Base-by-base conservation (phyloP, 805 yeast species). In the Lachancea kluyveri region DNA sequence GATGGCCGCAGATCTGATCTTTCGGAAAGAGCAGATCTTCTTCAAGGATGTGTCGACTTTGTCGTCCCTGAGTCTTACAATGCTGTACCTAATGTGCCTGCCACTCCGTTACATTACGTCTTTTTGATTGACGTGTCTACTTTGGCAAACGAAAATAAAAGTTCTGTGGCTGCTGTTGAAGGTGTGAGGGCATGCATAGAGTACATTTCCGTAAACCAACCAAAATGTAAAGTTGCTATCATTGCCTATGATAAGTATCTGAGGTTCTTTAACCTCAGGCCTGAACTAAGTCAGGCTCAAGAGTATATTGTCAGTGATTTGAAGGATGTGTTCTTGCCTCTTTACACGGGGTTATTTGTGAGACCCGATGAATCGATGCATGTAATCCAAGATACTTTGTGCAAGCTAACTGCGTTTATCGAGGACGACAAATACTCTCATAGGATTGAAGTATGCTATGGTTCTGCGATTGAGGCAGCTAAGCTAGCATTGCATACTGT, bases 1-100 rank as follows among this genome's bases (percentile, higher is more conserved):
- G 64, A 70, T 15, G 81, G 79, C 14, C 66, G 72, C 31, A 67
- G 95, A 45, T 57, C 72, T 7, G 95, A 85, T 58, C 65, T 72
- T 42, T 17, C 30, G 14, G 35, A 35, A 15, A 36, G 87, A 29
- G 88, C 94, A 0, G 97, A 90, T 49, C 64, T 90, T 29, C 74
- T 71, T 40, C 70, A 65, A 26, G 96, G 97, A 10, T 83, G 87
- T 8, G 87, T 85, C 41, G 99, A 92, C 46, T 72, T 84, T 39
- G 54, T 77, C 5, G 95, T 85, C 3, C 94, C 95, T 2, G 58
- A 65, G 10, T 74, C 70, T 26, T 90, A 85, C 56, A 78, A 83
- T 56, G 60, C 67, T 17, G 61, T 68, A 21, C 65, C 61, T 6
- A 54, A 52, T 4, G 47, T 42, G 3, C 51, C 55, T 6, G 65